These are phyloP conservation scores for Pontederia paniculata DNA, from an alignment of 176 grass and related monocot genomes.

Conservation along the genomic window DNA sequence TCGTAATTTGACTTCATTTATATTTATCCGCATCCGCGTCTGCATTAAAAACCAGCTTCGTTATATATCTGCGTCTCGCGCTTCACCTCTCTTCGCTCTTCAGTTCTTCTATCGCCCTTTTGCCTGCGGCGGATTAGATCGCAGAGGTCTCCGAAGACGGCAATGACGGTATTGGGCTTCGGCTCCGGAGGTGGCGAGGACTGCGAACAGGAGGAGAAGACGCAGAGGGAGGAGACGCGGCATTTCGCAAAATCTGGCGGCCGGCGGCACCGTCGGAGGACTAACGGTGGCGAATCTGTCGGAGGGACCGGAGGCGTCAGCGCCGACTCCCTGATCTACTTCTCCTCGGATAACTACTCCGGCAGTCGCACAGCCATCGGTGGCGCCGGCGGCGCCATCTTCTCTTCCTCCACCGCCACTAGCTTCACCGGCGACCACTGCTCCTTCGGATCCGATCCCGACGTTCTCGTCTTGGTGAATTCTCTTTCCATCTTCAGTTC, in stretches of 20 bases:
- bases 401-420: neutral
- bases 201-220: neutral
- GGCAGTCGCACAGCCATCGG: neutral
- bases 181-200: neutral
- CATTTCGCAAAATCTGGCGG: neutral
- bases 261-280: neutral
- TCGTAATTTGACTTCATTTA: no score
- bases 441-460: conserved; percentile 12
- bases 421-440: neutral
- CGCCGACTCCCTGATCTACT: conserved; percentile 2
- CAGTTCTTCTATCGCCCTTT: neutral
- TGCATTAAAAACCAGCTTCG: no score
- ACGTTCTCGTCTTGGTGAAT: neutral
- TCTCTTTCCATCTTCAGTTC: neutral
- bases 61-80: no score
- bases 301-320: neutral
- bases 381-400: neutral
- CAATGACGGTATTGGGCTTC: conserved; percentile 11
- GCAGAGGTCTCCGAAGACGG: neutral
- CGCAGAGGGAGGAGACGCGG: neutral
- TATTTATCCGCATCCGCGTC: no score
- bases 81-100: neutral
- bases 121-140: neutral
- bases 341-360: neutral
- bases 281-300: no score